These are phyloP conservation scores for Kazachstania psychrophila DNA, from an alignment of 805 yeast species.

Conservation along the genomic window DNA sequence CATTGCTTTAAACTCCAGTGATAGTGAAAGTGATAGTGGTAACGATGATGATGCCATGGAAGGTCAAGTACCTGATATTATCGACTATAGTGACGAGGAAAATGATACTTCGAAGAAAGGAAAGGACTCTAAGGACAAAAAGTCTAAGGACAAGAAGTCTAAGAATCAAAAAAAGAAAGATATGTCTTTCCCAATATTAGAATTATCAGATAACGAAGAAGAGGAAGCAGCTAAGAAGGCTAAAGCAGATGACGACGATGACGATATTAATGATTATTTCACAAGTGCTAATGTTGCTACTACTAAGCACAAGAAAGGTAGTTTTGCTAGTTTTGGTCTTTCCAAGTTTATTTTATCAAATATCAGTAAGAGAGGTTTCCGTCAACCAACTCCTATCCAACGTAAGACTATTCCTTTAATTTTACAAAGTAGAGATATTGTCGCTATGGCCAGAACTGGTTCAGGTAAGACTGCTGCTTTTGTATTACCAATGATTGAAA, in stretches of 20 bases:
- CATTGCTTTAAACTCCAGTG: conserved; percentile 39
- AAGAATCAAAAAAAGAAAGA: conserved; percentile 6
- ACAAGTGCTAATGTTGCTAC: conserved; percentile 25
- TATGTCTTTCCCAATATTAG: conserved; percentile 39
- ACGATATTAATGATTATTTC: conserved; percentile 40
- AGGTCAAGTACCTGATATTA: conserved; percentile 20
- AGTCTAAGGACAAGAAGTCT: conserved; percentile 10
- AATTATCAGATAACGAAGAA: conserved; percentile 44
- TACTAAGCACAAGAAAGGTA: conserved; percentile 49
- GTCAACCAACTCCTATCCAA: conserved; percentile 96
- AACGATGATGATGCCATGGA: conserved; percentile 22
- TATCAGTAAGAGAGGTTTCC: conserved; percentile 76
- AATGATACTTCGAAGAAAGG: conserved; percentile 36
- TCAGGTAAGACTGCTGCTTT: conserved; percentile 99
- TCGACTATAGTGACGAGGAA: conserved; percentile 26
- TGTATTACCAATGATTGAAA: conserved; percentile 80
- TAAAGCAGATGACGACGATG: conserved; percentile 35
- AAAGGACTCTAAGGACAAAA: conserved; percentile 11
- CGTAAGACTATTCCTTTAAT: conserved; percentile 89
- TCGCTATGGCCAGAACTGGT: conserved; percentile 99
- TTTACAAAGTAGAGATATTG: conserved; percentile 82
- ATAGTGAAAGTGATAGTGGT: conserved; percentile 32
- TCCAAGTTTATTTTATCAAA: conserved; percentile 62
- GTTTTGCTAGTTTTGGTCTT: conserved; percentile 85
- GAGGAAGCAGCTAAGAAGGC: conserved; percentile 18